Evolutionary conservation across 1,284 basidiomycete species (phyloP).

Genomic region (Microbotryum silenes-acaulis): DNA sequence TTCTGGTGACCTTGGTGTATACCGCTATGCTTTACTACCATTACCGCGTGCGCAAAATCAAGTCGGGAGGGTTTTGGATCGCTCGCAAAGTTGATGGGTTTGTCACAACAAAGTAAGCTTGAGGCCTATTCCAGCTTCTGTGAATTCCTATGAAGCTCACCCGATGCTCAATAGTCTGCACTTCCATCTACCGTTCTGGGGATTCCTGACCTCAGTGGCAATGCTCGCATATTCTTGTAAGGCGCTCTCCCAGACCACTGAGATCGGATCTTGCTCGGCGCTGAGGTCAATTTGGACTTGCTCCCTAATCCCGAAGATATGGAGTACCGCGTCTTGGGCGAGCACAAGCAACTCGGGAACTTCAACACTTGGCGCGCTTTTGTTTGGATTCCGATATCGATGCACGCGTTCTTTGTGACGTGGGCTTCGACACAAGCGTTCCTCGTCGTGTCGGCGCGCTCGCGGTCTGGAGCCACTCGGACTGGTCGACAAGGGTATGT

Average conservation of each 20-base stretch:
- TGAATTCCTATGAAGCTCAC: too few species aligned
- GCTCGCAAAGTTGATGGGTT: constrained; percentile 1
- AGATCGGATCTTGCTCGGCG: not conserved
- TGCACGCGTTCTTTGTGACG: constrained; percentile 1
- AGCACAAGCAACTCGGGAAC: not conserved
- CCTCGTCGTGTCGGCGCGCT: not conserved
- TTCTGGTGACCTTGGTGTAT: too few species aligned
- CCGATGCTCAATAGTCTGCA: not conserved
- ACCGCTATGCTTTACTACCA: too few species aligned
- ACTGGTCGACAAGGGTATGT: not conserved
- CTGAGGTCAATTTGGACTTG: too few species aligned
- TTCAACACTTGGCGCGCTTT: constrained; percentile 1
- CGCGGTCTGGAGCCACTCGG: not conserved
- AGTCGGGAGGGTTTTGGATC: not conserved
- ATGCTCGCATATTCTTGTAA: constrained; percentile 3
- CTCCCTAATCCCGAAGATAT: not conserved
- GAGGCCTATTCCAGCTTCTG: too few species aligned
- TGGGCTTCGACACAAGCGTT: not conserved
- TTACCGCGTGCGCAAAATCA: too few species aligned
- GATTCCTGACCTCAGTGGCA: not conserved
- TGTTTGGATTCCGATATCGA: not conserved
- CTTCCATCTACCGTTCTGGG: not conserved
- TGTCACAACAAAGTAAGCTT: constrained; percentile 1
- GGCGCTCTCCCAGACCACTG: not conserved
- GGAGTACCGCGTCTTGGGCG: not conserved